Evolutionary conservation across 371 early-diverging fungal species (phyloP), one percentile per base, ranked within the genome.

Genomic region (Nosema muscidifuracis): DNA sequence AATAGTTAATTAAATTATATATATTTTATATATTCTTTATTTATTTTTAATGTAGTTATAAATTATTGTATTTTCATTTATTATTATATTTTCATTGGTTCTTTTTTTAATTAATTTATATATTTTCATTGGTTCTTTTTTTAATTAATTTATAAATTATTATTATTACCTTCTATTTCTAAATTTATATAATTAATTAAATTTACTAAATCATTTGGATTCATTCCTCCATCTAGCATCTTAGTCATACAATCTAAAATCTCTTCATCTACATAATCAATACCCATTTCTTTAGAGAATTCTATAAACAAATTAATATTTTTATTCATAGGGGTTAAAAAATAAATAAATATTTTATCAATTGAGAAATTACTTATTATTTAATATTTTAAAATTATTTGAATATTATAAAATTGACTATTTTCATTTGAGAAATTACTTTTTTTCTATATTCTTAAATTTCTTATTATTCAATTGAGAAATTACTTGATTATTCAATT

Each of bases 141-240:
- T n/a, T n/a, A n/a, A n/a, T n/a, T n/a, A n/a, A n/a, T n/a, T n/a
- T n/a, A n/a, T n/a, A n/a, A n/a, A 40, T 40, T 40, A 40, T 40
- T 47, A 10, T 47, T 10, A 12, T 10, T 12, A 55, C n/a, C 3
- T 58, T 34, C 18, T 15, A 60, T 22, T 22, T 69, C 70, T 44
- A 43, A 24, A 20, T 33, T 47, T 69, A 58, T 58, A 18, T 69
- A 28, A 22, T 69, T 33, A 1, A 69, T n/a, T 10, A 69, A 13
- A 10, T 22, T 15, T 1, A 61, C 22, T 15, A 69, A 44, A 18
- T 42, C 38, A 20, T 58, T 33, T 16, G 71, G 76, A 28, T 34
- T 26, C 24, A 66, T 53, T 12, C 71, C 76, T 38, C 16, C 34
- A 7, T 71, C 76, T 30, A 76, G 2, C 15, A 72, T 34, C 42